Base-by-base conservation (phyloP, 805 yeast genomes). In the Isabelozyma rhagii region DNA sequence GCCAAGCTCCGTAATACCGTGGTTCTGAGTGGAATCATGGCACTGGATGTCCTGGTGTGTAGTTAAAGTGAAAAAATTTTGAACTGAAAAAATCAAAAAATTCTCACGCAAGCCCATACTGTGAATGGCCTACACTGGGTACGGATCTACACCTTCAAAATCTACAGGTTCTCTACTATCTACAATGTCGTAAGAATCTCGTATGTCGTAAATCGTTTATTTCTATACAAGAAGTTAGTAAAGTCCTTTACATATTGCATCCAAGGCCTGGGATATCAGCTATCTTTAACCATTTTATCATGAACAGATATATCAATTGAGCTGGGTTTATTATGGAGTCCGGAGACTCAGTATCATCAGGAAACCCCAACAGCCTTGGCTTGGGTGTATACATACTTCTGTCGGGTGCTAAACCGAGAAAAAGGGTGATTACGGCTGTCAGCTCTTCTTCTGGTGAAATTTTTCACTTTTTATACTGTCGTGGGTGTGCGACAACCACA, bases 241-340 rank as follows among this genome's bases (percentile, higher is more conserved):
- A 31, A 31, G 3, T 31, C 9, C 36, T 13, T 10, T 8, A 9
- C 10, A 4, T 31, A 1, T 9, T 31, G 36, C 36, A 5, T 31
- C 36, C 10, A 41, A 15, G 34, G 25, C 38, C 41, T 39, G 21
- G 17, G 31, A 43, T 41, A 44, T 62, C 67, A 61, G 67, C 53
- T 60, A 55, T 64, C 64, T 61, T 47, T 50, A 49, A 52, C 34
- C 52, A 58, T 66, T 61, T 68, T 69, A 66, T 69, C 74, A 69
- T 67, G 55, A 69, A 68, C 71, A 66, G 65, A 67, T 31, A 62
- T 60, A 68, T 70, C 75, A 69, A 70, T 63, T 69, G 75, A 70
- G 74, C 74, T 69, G 74, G 74, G 75, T 70, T 69, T 66, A 59
- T 52, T 52, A 62, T 56, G 60, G 72, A 68, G 73, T 66, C 71